These are phyloP conservation scores for Monilinia polystroma DNA, from an alignment of 2,329 filamentous ascomycete genomes.

Conservation along the genomic window DNA sequence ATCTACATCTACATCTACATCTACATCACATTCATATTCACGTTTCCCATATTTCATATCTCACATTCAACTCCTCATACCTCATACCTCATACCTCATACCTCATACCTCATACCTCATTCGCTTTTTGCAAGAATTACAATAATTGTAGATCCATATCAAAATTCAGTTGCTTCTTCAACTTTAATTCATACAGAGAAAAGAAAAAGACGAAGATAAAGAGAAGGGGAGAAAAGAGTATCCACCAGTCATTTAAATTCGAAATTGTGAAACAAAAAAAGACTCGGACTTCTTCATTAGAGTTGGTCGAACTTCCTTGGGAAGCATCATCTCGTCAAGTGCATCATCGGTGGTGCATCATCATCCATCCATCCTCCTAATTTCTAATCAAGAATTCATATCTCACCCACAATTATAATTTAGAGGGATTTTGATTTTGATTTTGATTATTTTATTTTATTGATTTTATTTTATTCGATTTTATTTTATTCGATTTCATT, in stretches of 20 bases:
- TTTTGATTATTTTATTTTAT: too few relatives aligned
- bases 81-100: too few relatives aligned
- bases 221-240: neutral
- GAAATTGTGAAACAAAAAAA: conserved; percentile 19
- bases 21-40: conserved; percentile 1
- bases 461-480: too few relatives aligned
- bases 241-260: conserved; percentile 18
- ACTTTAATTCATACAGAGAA: neutral
- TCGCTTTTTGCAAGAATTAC: neutral
- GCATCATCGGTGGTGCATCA: too few relatives aligned
- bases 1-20: neutral
- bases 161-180: neutral
- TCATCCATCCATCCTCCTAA: too few relatives aligned
- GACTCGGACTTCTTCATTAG: neutral
- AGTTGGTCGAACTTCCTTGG: neutral
- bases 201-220: neutral
- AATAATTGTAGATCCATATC: neutral
- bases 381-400: neutral
- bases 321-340: too few relatives aligned
- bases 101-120: too few relatives aligned
- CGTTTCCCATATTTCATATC: too few relatives aligned
- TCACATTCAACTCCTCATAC: too few relatives aligned
- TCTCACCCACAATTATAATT: neutral
- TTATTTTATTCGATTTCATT: too few relatives aligned
- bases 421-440: neutral